Evolutionary conservation across 73 alveolate genomes (phyloP), one percentile per base, ranked within the genome.

Genomic region (Paramecium biaurelia): DNA sequence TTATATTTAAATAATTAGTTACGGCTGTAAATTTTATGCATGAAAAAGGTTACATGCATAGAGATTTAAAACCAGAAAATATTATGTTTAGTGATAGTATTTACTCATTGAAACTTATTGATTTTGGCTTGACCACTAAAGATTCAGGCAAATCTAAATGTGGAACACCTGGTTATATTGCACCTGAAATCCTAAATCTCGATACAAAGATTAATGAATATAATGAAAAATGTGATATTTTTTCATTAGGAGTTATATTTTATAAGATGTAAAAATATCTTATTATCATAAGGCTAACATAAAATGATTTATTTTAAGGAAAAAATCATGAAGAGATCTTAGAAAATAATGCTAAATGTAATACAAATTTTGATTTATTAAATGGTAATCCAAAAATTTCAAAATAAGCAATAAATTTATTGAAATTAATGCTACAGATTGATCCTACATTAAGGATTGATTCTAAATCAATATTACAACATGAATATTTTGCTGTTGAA

Each of bases 121-220:
- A 72, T 20, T 72, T 72, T 72, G 86, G 86, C 15, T 37, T 35
- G 20, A 35, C 86, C 1, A 38, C 86, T 15, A 72, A 35, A 72
- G 86, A 72, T 34, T 42, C 37, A 14, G 59, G 56, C 9, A 72
- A 5, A 72, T 20, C 58, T 18, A 95, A 95, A 93, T 93, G 96
- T n/a, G 98, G 98, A 1, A 94, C 98, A 18, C 90, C 97, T 15
- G 98, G 98, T 4, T 96, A 92, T 92, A 93, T 96, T 76, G 98
- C 98, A 8, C 98, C 98, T 28, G 98, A 96, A 35, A 94, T 96
- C 6, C 59, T 96, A 0, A 95, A 47, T 20, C 20, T 79, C 2
- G 74, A 47, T 24, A 38, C 84, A 0, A 23, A 10, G 15, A 18
- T 26, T 4, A 24, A 79, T 24, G 28, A 79, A 38, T 79, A 79